Evolutionary conservation across 768 basidiomycete genomes (phyloP), one percentile per base, ranked within the genome.

Genomic region (Rhizopogon rudus): DNA sequence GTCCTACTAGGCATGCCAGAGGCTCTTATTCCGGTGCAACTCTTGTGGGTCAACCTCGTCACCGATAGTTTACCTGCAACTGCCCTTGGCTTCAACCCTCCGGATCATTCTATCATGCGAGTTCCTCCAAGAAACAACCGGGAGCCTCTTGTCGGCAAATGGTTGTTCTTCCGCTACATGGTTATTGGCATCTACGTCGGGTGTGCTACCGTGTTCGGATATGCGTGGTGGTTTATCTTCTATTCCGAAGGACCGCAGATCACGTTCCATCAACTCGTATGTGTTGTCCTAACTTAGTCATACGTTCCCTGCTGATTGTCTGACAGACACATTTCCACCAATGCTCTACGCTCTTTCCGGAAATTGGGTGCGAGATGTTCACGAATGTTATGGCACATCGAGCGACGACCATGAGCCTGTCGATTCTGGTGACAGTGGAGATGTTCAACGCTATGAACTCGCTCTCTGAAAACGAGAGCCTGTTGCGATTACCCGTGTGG

Each of bases 371-470:
- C 70, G 81, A 84, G 61, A 99, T 99, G 89, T 99, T 98, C 73
- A 87, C 88, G 28, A 90, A 95, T 69, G 80, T 80, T 57, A 85
- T 92, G 81, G 76, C 96, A 12, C 85, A 85, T 63, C 82, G 82
- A 14, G 96, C 95, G 3, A 97, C 95, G 55, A 99, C 96, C 20
- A 92, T 98, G 81, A 95, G 92, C 60, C 76, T 99, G 35, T 98
- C 96, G 28, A 93, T 98, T 65, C 81, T 99, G 48, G 96, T 99
- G 54, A 94, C 88, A 2, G 85, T 96, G 52, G 93, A 96, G 73
- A 96, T 96, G 93, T 93, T 93, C 77, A 96, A 96, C 71, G 93
- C 92, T 37, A 93, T 94, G 88, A 98, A 98, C 73, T 98, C 95
- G 54, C 77, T 99, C 22, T 96, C 93, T 17, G 96, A 99, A 74